Conservation (phyloP, 176 grass and related monocot species). For the Cenchrus fungigraminus region DNA sequence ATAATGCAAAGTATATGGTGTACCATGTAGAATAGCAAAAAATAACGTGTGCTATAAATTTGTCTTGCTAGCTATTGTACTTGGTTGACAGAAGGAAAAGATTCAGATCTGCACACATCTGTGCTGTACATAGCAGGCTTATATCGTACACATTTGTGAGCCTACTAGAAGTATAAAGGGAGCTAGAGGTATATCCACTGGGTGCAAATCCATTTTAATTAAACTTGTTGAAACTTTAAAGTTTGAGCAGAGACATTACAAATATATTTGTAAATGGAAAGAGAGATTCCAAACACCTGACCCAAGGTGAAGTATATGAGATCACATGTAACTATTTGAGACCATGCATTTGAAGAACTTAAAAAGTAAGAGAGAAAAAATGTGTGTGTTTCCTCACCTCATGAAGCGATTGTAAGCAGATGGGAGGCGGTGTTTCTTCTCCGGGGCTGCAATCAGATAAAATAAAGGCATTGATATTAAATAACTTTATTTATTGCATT, state of each 20-base stretch:
- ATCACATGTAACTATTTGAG: slow-evolving; percentile 33
- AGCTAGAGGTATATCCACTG: background rate
- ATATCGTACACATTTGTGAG: background rate
- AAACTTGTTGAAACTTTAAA: background rate
- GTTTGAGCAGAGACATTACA: background rate
- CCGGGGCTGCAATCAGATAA: slow-evolving; percentile 65
- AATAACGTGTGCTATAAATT: background rate
- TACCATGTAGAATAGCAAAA: background rate
- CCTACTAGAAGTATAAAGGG: background rate
- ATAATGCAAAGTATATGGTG: background rate
- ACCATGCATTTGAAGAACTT: slow-evolving; percentile 3
- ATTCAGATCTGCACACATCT: background rate
- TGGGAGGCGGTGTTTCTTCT: slow-evolving; percentile 89
- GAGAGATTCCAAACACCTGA: background rate
- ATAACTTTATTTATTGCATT: background rate
- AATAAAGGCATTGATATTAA: slow-evolving; percentile 29
- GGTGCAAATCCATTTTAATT: background rate
- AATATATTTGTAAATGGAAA: background rate
- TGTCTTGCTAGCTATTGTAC: background rate
- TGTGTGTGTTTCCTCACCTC: slow-evolving; percentile 48
- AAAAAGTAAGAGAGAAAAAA: background rate
- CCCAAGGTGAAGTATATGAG: background rate
- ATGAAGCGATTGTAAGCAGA: slow-evolving; percentile 97
- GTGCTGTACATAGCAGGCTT: background rate
- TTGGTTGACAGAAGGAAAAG: background rate